Conservation (phyloP, 345 rosid genomes). For the Brassica carinata region DNA sequence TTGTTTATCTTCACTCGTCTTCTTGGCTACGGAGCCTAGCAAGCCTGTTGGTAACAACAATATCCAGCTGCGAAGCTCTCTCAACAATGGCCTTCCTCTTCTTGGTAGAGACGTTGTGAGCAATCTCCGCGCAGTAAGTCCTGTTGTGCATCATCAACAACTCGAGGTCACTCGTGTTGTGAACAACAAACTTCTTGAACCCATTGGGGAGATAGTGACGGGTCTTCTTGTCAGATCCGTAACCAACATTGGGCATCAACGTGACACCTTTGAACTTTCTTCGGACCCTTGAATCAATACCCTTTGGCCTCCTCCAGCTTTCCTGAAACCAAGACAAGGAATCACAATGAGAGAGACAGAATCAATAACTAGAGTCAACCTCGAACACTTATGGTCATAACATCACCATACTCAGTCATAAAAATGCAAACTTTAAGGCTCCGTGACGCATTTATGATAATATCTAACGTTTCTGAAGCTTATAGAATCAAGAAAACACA, state of each 20-base stretch:
- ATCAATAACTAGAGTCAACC: background rate
- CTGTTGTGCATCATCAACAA: conserved; percentile 1
- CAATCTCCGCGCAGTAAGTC: background rate
- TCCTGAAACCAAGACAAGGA: background rate
- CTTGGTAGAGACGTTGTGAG: background rate
- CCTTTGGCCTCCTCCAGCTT: conserved; percentile 3
- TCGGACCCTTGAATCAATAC: background rate
- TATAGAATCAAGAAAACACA: background rate
- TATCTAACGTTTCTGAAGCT: background rate
- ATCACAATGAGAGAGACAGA: background rate
- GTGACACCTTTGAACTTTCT: background rate
- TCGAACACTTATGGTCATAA: background rate
- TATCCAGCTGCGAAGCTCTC: background rate
- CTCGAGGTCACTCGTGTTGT: background rate
- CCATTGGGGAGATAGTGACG: background rate
- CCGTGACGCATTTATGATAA: background rate
- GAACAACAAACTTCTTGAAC: background rate
- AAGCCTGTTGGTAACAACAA: background rate
- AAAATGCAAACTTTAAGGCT: background rate
- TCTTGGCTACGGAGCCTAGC: conserved; percentile 3
- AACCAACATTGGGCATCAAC: background rate
- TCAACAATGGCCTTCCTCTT: background rate
- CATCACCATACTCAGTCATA: background rate
- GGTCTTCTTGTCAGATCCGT: conserved; percentile 1
- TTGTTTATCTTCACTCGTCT: background rate